These are phyloP conservation scores for Colletotrichum chrysophilum DNA, from an alignment of 2,329 filamentous ascomycete species.

Conservation along the genomic window DNA sequence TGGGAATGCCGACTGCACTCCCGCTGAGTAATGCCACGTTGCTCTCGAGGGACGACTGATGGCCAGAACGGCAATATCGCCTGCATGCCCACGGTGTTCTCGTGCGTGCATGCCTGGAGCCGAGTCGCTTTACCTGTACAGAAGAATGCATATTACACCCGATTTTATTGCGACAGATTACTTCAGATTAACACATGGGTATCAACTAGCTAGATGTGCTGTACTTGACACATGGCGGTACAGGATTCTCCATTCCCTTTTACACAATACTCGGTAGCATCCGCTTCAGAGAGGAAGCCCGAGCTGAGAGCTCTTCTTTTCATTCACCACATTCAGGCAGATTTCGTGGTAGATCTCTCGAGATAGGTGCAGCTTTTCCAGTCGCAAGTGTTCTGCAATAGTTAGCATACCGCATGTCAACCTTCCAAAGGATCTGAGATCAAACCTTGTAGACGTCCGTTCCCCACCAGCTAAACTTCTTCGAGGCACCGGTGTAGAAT, in stretches of 20 bases:
- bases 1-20: not conserved
- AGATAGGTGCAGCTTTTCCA: slow-evolving; percentile 18
- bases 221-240: not conserved
- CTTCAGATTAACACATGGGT: not conserved
- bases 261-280: not conserved
- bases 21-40: not conserved
- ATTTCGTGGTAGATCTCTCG: not conserved
- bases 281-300: not conserved
- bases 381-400: slow-evolving; percentile 11
- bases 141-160: not conserved
- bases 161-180: not conserved
- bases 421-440: accelerated
- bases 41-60: not conserved
- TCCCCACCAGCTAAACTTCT: slow-evolving; percentile 34
- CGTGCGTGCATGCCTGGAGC: not conserved
- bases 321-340: not conserved
- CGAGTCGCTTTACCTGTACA: not conserved
- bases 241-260: not conserved
- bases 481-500: slow-evolving; percentile 32
- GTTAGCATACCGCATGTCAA: not conserved
- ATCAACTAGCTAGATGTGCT: not conserved
- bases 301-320: too few relatives aligned
- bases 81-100: not conserved
- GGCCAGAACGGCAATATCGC: not conserved
- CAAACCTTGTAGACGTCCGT: slow-evolving; percentile 27